phyloP scores from a whole-genome alignment of 1,139 yeast genomes.

The Yamadazyma sp. region DNA sequence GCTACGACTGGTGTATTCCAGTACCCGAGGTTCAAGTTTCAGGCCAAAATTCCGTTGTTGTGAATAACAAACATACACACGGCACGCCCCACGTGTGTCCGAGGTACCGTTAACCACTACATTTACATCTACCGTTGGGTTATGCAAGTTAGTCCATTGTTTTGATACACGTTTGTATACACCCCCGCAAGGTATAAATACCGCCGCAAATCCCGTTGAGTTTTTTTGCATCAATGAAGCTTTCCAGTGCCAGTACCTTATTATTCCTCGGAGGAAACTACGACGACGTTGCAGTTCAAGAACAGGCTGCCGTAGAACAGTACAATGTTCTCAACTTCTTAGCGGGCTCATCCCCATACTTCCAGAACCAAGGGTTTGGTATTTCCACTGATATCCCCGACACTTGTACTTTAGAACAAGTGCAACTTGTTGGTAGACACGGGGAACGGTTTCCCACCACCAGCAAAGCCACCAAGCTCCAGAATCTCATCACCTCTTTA shows the following conservation, averaged over 20 bases:
- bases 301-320: constrained; percentile 6
- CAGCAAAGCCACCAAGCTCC: constrained; percentile 25
- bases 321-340: constrained; percentile 44
- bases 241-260: constrained; percentile 1
- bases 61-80: too few species aligned
- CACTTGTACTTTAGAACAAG: constrained; percentile 59
- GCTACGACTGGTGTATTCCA: too few species aligned
- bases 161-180: too few species aligned
- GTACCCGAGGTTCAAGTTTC: too few species aligned
- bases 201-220: too few species aligned
- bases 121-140: too few species aligned
- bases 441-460: constrained; percentile 69
- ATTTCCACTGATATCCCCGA: constrained; percentile 49
- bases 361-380: constrained; percentile 46
- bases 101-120: too few species aligned
- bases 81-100: too few species aligned
- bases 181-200: too few species aligned
- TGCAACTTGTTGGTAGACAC: constrained; percentile 64
- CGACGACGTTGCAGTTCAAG: constrained; percentile 6
- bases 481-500: constrained; percentile 17
- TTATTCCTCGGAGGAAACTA: constrained; percentile 4
- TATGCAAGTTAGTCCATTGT: too few species aligned
- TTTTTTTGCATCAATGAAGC: background rate
- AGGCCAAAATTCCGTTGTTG: too few species aligned
- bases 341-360: constrained; percentile 51